Percentiles rank a stretch among this genome's conserved stretches.
phyloP scores from a whole-genome alignment of 1,284 basidiomycete genomes.

The Ceratobasidium sp. region DNA sequence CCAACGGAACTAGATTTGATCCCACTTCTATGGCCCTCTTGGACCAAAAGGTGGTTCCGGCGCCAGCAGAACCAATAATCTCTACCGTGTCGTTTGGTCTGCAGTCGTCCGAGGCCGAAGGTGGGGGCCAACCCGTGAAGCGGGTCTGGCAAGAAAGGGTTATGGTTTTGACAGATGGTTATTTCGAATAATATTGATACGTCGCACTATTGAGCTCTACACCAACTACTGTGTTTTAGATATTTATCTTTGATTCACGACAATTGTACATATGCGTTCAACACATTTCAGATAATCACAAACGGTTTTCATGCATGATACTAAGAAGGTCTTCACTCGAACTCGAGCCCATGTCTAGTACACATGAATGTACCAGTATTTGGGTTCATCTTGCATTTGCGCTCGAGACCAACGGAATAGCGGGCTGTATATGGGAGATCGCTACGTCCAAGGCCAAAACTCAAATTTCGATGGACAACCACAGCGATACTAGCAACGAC shows the following conservation, averaged over 20 bases:
- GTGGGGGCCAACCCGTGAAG: constrained; percentile 9
- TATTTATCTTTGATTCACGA: not conserved
- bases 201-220: not conserved
- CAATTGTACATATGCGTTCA: constrained; percentile 16
- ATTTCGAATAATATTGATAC: constrained; percentile 15
- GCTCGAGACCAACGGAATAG: no score
- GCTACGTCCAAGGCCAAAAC: no score
- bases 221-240: no score
- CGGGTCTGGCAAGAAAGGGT: constrained; percentile 27
- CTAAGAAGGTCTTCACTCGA: not conserved
- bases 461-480: no score
- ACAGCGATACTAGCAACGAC: no score
- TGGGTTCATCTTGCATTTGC: no score
- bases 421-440: no score
- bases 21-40: constrained; percentile 14
- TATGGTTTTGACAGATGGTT: constrained; percentile 15
- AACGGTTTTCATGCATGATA: not conserved
- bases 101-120: constrained; percentile 32
- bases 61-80: constrained; percentile 19
- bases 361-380: no score
- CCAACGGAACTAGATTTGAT: constrained; percentile 20
- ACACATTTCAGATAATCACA: not conserved
- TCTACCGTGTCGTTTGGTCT: constrained; percentile 25
- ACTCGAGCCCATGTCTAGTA: no score
- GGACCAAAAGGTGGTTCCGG: not conserved